phyloP scores from a whole-genome alignment of 2,329 filamentous ascomycete genomes.

The Phialocephala subalpina region DNA sequence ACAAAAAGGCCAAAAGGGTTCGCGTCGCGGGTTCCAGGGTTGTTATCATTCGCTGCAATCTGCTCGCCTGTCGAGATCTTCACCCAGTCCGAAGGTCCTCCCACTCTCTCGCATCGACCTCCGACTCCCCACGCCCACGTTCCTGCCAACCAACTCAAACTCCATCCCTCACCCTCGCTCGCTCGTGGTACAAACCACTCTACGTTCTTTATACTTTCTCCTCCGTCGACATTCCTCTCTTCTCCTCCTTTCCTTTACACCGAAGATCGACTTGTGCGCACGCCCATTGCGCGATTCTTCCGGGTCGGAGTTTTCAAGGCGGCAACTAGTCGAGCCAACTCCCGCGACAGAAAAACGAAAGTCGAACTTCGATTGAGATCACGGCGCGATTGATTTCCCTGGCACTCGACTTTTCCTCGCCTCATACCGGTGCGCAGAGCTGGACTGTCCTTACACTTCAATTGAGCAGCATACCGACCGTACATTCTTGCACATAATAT shows the following conservation, averaged over 20 bases:
- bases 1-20: slow-evolving; percentile 2
- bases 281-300: neutral
- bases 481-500: neutral
- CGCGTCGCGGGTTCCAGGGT: neutral
- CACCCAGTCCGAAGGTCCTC: neutral
- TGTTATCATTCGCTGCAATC: slow-evolving; percentile 11
- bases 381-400: slow-evolving; percentile 17
- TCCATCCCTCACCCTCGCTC: neutral
- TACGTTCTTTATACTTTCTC: slow-evolving; percentile 5
- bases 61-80: slow-evolving; percentile 8
- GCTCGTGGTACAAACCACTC: slow-evolving; percentile 2
- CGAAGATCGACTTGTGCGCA: neutral
- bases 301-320: neutral
- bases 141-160: neutral
- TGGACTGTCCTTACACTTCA: slow-evolving; percentile 28
- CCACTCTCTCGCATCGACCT: neutral
- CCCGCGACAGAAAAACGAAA: neutral
- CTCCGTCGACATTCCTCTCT: neutral
- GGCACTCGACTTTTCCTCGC: slow-evolving; percentile 12
- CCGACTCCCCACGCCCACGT: slow-evolving; percentile 9
- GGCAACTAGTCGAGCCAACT: slow-evolving; percentile 4
- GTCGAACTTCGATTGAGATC: neutral
- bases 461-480: slow-evolving; percentile 9
- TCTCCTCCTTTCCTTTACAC: neutral
- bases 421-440: neutral